These are phyloP conservation scores for Xylariaceae sp. DNA, from an alignment of 2,329 filamentous ascomycete species.

Conservation along the genomic window DNA sequence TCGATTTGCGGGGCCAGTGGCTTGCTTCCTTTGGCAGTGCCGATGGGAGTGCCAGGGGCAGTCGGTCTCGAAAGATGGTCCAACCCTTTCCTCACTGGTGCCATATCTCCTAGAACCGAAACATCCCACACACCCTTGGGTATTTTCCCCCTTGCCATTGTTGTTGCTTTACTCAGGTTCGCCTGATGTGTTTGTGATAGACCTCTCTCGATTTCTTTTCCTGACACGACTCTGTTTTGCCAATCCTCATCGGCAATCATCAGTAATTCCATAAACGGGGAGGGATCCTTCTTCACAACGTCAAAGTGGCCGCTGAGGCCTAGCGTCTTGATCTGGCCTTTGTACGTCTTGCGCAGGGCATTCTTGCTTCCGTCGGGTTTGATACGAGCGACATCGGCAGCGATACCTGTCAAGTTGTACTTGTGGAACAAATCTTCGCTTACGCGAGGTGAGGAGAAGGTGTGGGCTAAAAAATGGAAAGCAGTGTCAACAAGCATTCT, in stretches of 20 bases:
- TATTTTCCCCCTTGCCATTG: conserved; percentile 55
- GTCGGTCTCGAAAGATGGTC: conserved; percentile 44
- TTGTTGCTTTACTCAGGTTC: conserved; percentile 47
- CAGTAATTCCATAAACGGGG: conserved; percentile 51
- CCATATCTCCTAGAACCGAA: conserved; percentile 55
- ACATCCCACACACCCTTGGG: conserved; percentile 54
- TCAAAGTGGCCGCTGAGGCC: conserved; percentile 61
- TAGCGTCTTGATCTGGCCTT: conserved; percentile 62
- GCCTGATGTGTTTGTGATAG: conserved; percentile 43
- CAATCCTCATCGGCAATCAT: conserved; percentile 53
- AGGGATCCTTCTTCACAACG: conserved; percentile 51
- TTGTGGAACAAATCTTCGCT: conserved; percentile 57
- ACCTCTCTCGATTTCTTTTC: conserved; percentile 52
- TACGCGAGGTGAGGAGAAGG: conserved; percentile 43
- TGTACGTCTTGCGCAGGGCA: conserved; percentile 63
- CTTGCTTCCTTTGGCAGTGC: conserved; percentile 29
- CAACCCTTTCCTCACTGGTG: conserved; percentile 39
- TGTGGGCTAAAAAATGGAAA: conserved; percentile 45
- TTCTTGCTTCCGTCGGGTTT: conserved; percentile 66
- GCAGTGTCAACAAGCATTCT: conserved; percentile 41
- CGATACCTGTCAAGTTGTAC: conserved; percentile 54
- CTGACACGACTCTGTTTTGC: conserved; percentile 50
- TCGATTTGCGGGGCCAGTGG: conserved; percentile 41
- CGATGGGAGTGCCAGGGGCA: conserved; percentile 50
- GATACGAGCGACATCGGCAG: conserved; percentile 58